Conservation (phyloP, 176 grass and related monocot genomes). For the Olyra latifolia region DNA sequence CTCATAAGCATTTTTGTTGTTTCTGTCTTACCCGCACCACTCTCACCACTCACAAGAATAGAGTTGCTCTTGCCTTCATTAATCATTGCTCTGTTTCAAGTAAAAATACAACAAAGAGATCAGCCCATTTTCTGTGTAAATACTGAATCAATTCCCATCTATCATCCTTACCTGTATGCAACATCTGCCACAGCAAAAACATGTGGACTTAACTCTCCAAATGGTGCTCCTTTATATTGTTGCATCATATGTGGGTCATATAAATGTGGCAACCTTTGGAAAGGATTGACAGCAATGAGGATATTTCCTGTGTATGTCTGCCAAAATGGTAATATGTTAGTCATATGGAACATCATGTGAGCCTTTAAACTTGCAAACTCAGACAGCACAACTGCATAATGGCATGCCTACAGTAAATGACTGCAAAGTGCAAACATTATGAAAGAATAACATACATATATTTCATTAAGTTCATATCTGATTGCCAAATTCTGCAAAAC, state of each 20-base stretch:
- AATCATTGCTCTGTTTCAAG: conserved; percentile 79
- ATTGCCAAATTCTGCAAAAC: conserved; percentile 83
- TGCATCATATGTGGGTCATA: conserved; percentile 98
- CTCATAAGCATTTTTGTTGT: conserved; percentile 99
- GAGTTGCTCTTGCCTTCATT: conserved; percentile 94
- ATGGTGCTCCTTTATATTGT: conserved; percentile 95
- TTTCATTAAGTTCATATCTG: conserved; percentile 99
- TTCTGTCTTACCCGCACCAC: conserved; percentile 97
- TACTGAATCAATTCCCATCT: background rate
- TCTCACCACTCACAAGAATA: conserved; percentile 98
- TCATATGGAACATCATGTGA: background rate
- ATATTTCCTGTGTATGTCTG: conserved; percentile 99
- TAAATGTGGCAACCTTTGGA: conserved; percentile 92
- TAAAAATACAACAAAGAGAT: conserved; percentile 30
- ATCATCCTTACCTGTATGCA: conserved; percentile 68
- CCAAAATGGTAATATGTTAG: conserved; percentile 26
- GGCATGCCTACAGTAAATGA: background rate
- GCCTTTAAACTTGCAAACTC: conserved; percentile 23
- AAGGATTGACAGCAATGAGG: conserved; percentile 97
- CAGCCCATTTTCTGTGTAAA: conserved; percentile 2
- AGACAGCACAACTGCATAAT: background rate
- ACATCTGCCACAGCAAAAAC: conserved; percentile 99
- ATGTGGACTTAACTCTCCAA: conserved; percentile 97
- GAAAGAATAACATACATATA: conserved; percentile 69
- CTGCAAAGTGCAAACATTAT: background rate